Evolutionary conservation across 805 yeast genomes (phyloP).

Genomic region (Saccharomyces cerevisiae): DNA sequence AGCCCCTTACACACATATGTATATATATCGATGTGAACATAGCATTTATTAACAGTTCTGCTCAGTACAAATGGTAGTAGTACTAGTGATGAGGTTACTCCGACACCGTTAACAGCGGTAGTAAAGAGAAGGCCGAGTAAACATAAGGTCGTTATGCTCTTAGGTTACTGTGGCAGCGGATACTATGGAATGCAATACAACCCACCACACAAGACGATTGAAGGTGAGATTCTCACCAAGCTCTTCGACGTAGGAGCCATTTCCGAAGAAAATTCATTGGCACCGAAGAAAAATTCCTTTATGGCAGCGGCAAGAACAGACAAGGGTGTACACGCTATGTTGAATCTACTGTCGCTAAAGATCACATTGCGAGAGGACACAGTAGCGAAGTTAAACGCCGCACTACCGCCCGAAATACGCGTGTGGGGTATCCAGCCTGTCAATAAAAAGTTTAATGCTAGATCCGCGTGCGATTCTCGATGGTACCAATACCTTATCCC

Average conservation of each 20-base stretch:
- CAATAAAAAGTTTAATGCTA: slow-evolving; percentile 77
- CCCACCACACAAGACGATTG: slow-evolving; percentile 82
- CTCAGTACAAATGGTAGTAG: background rate
- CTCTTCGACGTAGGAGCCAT: slow-evolving; percentile 82
- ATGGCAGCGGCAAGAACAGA: slow-evolving; percentile 86
- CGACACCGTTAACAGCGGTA: background rate
- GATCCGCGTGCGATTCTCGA: slow-evolving; percentile 81
- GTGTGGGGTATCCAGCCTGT: slow-evolving; percentile 83
- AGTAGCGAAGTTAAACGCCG: slow-evolving; percentile 53
- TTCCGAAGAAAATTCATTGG: slow-evolving; percentile 76
- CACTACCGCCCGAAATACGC: slow-evolving; percentile 69
- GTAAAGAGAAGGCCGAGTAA: slow-evolving; percentile 32
- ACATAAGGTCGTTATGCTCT: slow-evolving; percentile 78
- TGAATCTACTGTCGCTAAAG: slow-evolving; percentile 79
- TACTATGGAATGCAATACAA: slow-evolving; percentile 94
- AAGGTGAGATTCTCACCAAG: slow-evolving; percentile 78
- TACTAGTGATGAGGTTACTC: background rate
- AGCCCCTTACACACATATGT: background rate
- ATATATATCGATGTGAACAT: background rate
- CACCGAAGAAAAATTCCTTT: slow-evolving; percentile 78
- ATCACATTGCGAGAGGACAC: slow-evolving; percentile 70
- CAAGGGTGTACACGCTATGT: slow-evolving; percentile 97
- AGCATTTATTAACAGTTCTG: background rate
- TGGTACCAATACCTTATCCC: slow-evolving; percentile 85
- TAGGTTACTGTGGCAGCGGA: slow-evolving; percentile 94